phyloP scores from a whole-genome alignment of 176 grass and related monocot species.

The Oropetium thomaeum region DNA sequence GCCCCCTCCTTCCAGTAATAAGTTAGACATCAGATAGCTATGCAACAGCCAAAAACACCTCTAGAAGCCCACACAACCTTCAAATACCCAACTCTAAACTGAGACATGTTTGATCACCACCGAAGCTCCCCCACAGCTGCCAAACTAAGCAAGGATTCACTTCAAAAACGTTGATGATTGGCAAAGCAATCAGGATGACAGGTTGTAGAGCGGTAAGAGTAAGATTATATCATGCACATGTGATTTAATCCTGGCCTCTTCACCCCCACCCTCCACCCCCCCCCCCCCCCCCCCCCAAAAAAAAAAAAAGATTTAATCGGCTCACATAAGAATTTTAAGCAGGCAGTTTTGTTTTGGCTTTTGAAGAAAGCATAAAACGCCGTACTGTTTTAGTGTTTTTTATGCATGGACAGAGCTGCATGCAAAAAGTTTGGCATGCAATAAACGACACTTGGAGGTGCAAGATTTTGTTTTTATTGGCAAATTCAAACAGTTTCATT shows the following conservation, averaged over 20 bases:
- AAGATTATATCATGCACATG: neutral
- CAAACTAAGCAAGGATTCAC: neutral
- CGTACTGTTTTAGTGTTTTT: neutral
- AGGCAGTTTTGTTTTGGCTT: neutral
- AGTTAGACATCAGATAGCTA: neutral
- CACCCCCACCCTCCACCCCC: too few species aligned
- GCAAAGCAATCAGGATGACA: neutral
- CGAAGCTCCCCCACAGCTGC: neutral
- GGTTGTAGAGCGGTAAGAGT: neutral
- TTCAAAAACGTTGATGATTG: neutral
- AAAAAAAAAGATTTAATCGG: too few species aligned
- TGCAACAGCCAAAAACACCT: neutral
- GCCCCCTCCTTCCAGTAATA: neutral
- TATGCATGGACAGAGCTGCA: constrained; percentile 2
- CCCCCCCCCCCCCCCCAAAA: too few species aligned
- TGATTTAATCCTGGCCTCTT: neutral
- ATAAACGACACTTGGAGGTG: neutral
- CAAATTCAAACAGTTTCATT: neutral
- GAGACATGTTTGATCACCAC: neutral
- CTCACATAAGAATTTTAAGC: neutral
- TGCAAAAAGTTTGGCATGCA: neutral
- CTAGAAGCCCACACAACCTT: neutral
- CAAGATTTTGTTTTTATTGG: neutral
- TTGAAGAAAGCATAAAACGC: neutral
- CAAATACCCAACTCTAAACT: neutral